A percentile compares a stretch with the other conserved stretches of the same genome.
phyloP scores from a whole-genome alignment of 352 stramenopile genomes.

The Stramenopiles sp. region DNA sequence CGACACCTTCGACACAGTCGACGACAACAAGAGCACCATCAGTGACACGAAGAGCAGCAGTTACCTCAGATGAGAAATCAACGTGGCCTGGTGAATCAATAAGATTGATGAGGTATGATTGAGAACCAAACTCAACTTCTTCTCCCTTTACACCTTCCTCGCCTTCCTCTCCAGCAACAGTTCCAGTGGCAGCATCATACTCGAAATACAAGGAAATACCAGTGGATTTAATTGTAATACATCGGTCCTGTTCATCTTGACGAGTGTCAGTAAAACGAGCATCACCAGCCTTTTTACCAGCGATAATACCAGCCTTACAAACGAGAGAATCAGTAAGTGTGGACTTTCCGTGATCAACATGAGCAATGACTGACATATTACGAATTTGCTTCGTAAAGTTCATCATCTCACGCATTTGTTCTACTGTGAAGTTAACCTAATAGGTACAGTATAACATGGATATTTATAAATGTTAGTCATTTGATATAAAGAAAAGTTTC shows the following conservation, averaged over 20 bases:
- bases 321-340: conserved; percentile 91
- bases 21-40: conserved; percentile 95
- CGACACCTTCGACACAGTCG: conserved; percentile 95
- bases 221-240: conserved; percentile 99
- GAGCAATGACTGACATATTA: conserved; percentile 98
- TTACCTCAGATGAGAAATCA: conserved; percentile 98
- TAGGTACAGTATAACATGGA: conserved; percentile 10
- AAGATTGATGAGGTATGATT: conserved; percentile 89
- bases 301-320: conserved; percentile 95
- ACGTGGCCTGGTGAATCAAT: conserved; percentile 99
- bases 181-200: conserved; percentile 74
- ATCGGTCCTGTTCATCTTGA: conserved; percentile 93
- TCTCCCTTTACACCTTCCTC: conserved; percentile 15
- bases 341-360: conserved; percentile 99
- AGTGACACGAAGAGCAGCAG: conserved; percentile 86
- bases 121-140: conserved; percentile 13
- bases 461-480: too few relatives aligned
- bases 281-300: conserved; percentile 82
- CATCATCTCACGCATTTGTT: conserved; percentile 93
- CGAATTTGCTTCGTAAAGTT: conserved; percentile 99
- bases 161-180: conserved; percentile 21
- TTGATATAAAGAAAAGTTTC: too few relatives aligned
- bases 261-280: conserved; percentile 95
- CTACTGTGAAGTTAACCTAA: conserved; percentile 98
- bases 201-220: conserved; percentile 99